A percentile compares a stretch with the other conserved stretches of the same genome.
These are phyloP conservation scores for Ilex asprella DNA, from an alignment of 257 asterid species.

Conservation along the genomic window DNA sequence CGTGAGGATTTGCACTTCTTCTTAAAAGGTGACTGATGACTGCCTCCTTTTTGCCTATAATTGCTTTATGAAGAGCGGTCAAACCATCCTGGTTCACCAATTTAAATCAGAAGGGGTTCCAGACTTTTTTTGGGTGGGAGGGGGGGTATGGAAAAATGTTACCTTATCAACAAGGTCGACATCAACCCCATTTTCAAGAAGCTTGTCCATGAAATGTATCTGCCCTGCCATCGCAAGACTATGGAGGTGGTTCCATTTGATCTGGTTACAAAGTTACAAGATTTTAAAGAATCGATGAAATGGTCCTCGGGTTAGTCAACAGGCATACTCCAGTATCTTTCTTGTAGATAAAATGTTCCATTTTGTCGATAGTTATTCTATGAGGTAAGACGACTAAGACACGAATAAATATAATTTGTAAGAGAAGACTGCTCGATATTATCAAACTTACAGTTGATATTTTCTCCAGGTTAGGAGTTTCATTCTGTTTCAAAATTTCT, in stretches of 20 bases:
- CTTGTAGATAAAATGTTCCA: too few species aligned
- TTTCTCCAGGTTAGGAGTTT: conserved; percentile 42
- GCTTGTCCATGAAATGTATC: conserved; percentile 66
- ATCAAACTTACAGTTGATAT: conserved; percentile 57
- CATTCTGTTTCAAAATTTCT: conserved; percentile 56
- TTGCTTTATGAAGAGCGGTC: conserved; percentile 87
- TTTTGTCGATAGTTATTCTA: too few species aligned
- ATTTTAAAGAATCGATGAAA: too few species aligned
- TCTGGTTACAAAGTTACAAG: conserved; percentile 22
- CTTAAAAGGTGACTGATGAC: conserved; percentile 90
- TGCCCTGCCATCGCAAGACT: conserved; percentile 80
- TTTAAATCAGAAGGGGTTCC: not conserved
- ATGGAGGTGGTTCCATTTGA: conserved; percentile 81
- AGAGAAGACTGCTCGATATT: conserved; percentile 1
- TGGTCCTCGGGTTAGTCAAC: too few species aligned
- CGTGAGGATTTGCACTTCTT: conserved; percentile 79
- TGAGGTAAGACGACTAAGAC: too few species aligned
- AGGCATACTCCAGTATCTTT: too few species aligned
- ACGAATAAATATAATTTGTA: not conserved
- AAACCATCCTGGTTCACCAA: conserved; percentile 61
- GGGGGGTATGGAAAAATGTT: conserved; percentile 1
- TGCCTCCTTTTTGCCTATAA: conserved; percentile 80
- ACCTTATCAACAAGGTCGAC: conserved; percentile 62
- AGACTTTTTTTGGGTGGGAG: too few species aligned
- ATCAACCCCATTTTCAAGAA: conserved; percentile 48